A percentile compares a stretch with the other conserved stretches of the same genome.
These are phyloP conservation scores for Kwoniella sp. DNA, from an alignment of 768 basidiomycete genomes.

Conservation along the genomic window DNA sequence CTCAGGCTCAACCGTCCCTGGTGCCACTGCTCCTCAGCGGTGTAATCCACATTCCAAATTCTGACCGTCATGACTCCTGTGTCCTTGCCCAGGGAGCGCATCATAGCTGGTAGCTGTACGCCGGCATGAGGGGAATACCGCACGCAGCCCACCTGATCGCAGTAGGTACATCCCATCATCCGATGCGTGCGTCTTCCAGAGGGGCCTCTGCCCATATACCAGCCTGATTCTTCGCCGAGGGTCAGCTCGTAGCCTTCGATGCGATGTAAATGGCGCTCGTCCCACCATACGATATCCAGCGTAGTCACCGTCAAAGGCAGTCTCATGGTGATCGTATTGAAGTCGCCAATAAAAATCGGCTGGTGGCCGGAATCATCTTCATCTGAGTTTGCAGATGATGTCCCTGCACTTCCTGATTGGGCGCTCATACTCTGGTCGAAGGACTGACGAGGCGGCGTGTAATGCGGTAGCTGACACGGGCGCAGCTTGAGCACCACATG, in stretches of 20 bases:
- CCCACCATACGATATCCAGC: slow-evolving; percentile 16
- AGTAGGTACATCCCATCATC: slow-evolving; percentile 14
- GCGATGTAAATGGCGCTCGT: slow-evolving; percentile 11
- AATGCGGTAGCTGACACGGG: slow-evolving; percentile 19
- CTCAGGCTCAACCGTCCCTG: neutral
- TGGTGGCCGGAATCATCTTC: neutral
- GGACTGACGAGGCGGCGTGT: neutral
- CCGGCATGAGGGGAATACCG: slow-evolving; percentile 15
- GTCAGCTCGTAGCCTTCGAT: slow-evolving; percentile 10
- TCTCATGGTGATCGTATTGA: neutral
- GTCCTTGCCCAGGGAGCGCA: slow-evolving; percentile 1
- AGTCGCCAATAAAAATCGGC: neutral
- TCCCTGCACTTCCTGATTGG: too few species aligned
- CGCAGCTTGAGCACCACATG: slow-evolving; percentile 6
- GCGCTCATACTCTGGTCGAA: too few species aligned
- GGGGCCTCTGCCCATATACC: neutral
- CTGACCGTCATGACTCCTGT: slow-evolving; percentile 1
- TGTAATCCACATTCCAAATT: slow-evolving; percentile 16
- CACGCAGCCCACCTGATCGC: slow-evolving; percentile 17
- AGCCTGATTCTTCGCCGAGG: neutral
- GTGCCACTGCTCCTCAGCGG: neutral
- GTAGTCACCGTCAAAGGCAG: neutral
- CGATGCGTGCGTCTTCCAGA: neutral
- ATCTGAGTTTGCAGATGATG: neutral
- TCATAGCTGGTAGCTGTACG: slow-evolving; percentile 13